Evolutionary conservation across 305 asterid genomes (phyloP).

Genomic region (Plantago coronopus): DNA sequence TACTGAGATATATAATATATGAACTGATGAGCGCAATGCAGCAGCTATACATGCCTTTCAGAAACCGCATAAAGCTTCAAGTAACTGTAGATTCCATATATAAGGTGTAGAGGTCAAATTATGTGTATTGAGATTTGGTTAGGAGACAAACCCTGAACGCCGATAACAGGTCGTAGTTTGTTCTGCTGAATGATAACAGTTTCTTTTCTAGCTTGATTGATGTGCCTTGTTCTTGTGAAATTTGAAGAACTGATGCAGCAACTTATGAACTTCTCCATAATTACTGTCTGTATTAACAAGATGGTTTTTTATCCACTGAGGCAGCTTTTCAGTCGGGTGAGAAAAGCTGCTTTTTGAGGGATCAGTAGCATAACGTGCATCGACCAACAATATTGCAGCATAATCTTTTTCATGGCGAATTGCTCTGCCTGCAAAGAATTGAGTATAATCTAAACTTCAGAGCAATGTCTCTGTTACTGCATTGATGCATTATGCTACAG

Average conservation of each 20-base stretch:
- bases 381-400: slow-evolving; percentile 87
- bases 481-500: slow-evolving; percentile 1
- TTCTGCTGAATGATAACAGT: no score
- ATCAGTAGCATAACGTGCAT: slow-evolving; percentile 73
- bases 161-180: no score
- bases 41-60: not conserved
- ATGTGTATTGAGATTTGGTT: not conserved
- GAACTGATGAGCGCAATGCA: not conserved
- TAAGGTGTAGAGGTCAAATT: no score
- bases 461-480: slow-evolving; percentile 2
- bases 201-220: slow-evolving; percentile 1
- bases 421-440: slow-evolving; percentile 71
- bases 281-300: slow-evolving; percentile 47
- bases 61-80: not conserved
- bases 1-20: slow-evolving; percentile 8
- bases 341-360: slow-evolving; percentile 45
- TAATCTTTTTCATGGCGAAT: slow-evolving; percentile 83
- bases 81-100: no score
- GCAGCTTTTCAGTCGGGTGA: slow-evolving; percentile 71
- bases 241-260: slow-evolving; percentile 84
- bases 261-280: slow-evolving; percentile 75
- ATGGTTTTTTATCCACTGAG: slow-evolving; percentile 72
- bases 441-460: not conserved
- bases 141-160: not conserved
- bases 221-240: slow-evolving; percentile 50